Evolutionary conservation across 768 basidiomycete species (phyloP).

Genomic region (Xerocomus potaroensis): DNA sequence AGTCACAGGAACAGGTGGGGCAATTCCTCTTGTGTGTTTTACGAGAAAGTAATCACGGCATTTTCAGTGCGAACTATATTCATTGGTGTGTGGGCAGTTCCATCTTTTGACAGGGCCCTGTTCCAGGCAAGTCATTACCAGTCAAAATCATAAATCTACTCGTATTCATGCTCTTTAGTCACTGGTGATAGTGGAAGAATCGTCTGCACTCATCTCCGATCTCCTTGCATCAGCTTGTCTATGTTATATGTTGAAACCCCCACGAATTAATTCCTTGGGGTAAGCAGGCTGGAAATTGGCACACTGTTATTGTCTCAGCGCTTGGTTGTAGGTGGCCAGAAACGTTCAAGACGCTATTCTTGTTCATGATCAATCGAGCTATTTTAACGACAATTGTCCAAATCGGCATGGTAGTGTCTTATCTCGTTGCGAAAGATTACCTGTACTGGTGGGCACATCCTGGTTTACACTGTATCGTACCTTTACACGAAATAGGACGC

Average conservation of each 20-base stretch:
- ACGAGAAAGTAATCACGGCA: slow-evolving; percentile 1
- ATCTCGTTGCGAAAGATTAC: slow-evolving; percentile 9
- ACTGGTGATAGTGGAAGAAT: slow-evolving; percentile 10
- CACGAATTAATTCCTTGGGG: slow-evolving; percentile 3
- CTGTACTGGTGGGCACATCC: slow-evolving; percentile 14
- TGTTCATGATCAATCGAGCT: slow-evolving; percentile 16
- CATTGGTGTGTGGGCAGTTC: slow-evolving; percentile 6
- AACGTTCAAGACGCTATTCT: slow-evolving; percentile 11
- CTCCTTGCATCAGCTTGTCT: slow-evolving; percentile 12
- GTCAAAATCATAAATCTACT: not conserved
- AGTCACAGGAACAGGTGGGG: slow-evolving; percentile 8
- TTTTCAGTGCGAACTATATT: slow-evolving; percentile 11
- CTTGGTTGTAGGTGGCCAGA: slow-evolving; percentile 8
- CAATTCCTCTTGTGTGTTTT: not conserved
- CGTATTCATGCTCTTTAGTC: slow-evolving; percentile 1
- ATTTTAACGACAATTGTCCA: slow-evolving; percentile 18
- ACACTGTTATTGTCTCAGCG: not conserved
- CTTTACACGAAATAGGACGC: slow-evolving; percentile 10
- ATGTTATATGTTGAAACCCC: slow-evolving; percentile 12
- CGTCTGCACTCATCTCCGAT: slow-evolving; percentile 12
- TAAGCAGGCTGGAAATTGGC: not conserved
- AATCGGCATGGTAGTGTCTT: slow-evolving; percentile 13
- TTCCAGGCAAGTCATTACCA: slow-evolving; percentile 11
- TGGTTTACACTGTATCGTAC: not conserved
- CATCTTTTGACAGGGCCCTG: not conserved